These are phyloP conservation scores for Fonsecaea monophora DNA, from an alignment of 2,329 filamentous ascomycete genomes.

Conservation along the genomic window DNA sequence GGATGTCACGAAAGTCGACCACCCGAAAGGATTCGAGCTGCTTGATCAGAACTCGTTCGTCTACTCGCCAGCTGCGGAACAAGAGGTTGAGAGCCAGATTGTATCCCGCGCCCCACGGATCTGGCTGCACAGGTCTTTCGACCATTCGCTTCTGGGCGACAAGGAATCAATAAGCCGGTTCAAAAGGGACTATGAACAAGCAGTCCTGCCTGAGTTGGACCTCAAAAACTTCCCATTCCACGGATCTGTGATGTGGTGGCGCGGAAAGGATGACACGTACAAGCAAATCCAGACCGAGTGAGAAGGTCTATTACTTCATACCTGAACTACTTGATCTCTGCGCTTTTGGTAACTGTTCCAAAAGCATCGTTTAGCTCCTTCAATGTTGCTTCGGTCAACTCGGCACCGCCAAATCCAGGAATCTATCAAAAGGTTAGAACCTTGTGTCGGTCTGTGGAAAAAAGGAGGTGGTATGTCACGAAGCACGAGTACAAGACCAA, in stretches of 20 bases:
- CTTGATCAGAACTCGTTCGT: constrained; percentile 61
- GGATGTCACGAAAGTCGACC: constrained; percentile 48
- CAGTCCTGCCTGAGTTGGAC: constrained; percentile 21
- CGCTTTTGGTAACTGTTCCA: constrained; percentile 63
- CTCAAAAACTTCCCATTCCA: constrained; percentile 33
- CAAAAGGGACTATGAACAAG: constrained; percentile 3
- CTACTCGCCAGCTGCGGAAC: constrained; percentile 65
- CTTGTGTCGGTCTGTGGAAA: not conserved
- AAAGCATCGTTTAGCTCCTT: constrained; percentile 69
- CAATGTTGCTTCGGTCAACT: constrained; percentile 60
- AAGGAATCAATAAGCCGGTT: constrained; percentile 1
- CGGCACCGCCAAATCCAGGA: constrained; percentile 64
- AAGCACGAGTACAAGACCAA: not conserved
- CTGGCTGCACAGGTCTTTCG: constrained; percentile 29
- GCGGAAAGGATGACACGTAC: not conserved
- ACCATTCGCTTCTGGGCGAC: constrained; percentile 1
- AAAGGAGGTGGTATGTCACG: not conserved
- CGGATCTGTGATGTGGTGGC: constrained; percentile 30
- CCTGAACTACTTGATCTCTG: constrained; percentile 48
- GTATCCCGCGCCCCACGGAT: constrained; percentile 22
- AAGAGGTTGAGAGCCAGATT: constrained; percentile 28
- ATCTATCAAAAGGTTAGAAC: constrained; percentile 47
- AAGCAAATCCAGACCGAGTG: not conserved
- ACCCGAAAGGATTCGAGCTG: constrained; percentile 61
- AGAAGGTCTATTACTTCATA: not conserved